phyloP scores from a whole-genome alignment of 2,329 filamentous ascomycete genomes.

The Cytospora piceicola region DNA sequence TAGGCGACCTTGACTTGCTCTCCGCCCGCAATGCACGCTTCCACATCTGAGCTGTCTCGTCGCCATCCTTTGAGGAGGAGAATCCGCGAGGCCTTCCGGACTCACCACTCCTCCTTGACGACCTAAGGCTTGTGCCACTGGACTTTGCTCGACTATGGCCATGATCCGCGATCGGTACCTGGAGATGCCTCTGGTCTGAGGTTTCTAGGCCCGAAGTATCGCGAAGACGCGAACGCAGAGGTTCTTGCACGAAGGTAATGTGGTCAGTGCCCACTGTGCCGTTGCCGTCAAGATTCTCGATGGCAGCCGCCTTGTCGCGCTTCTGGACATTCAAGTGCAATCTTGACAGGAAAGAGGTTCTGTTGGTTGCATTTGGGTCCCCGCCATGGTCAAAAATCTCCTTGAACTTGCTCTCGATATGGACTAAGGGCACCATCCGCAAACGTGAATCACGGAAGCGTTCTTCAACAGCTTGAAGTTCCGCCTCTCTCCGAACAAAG shows the following conservation, averaged over 20 bases:
- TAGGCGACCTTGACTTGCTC: conserved; percentile 22
- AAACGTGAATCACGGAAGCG: conserved; percentile 45
- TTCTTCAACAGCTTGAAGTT: conserved; percentile 45
- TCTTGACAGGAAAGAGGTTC: conserved; percentile 42
- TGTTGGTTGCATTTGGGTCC: conserved; percentile 7
- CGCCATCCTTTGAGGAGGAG: conserved; percentile 27
- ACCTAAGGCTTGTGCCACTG: not conserved
- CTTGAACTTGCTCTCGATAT: conserved; percentile 45
- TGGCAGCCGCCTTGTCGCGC: conserved; percentile 33
- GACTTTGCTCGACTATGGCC: not conserved
- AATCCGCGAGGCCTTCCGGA: conserved; percentile 23
- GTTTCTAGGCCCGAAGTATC: not conserved
- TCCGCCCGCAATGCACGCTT: conserved; percentile 31
- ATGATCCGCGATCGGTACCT: conserved; percentile 8
- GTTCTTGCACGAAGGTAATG: not conserved
- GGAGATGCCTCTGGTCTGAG: conserved; percentile 10
- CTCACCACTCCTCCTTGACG: not conserved
- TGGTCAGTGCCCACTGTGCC: not conserved
- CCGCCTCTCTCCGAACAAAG: conserved; percentile 44
- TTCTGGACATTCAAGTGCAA: conserved; percentile 42
- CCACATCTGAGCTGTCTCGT: conserved; percentile 29
- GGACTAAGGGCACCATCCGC: conserved; percentile 38
- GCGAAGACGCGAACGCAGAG: not conserved
- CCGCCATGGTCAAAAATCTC: conserved; percentile 43
- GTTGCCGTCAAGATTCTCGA: conserved; percentile 32